A percentile compares a stretch with the other conserved stretches of the same genome.
Evolutionary conservation across 2,329 filamentous ascomycete genomes (phyloP).

Genomic region (Microcyclosporella mali): DNA sequence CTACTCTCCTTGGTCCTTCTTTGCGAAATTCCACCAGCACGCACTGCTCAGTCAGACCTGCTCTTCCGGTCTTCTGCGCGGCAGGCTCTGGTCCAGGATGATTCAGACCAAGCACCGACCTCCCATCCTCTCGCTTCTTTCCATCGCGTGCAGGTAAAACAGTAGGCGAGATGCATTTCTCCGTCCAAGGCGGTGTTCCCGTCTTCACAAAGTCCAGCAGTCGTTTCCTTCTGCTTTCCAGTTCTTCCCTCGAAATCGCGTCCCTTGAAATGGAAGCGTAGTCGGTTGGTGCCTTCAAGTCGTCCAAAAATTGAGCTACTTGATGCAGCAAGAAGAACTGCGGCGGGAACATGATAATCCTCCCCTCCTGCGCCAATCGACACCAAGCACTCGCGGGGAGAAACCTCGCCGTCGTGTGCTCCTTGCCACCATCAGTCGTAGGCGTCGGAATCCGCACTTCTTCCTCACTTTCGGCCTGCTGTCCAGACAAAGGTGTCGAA

Average conservation of each 20-base stretch:
- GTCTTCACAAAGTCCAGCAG: slow-evolving; percentile 51
- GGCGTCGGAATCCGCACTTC: slow-evolving; percentile 62
- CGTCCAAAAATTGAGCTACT: slow-evolving; percentile 29
- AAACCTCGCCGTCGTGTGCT: slow-evolving; percentile 72
- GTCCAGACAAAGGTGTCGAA: slow-evolving; percentile 30
- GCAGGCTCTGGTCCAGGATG: slow-evolving; percentile 52
- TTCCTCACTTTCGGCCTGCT: slow-evolving; percentile 23
- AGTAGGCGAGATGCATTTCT: slow-evolving; percentile 40
- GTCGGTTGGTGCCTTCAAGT: slow-evolving; percentile 24
- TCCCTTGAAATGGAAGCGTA: slow-evolving; percentile 26
- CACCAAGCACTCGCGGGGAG: slow-evolving; percentile 66
- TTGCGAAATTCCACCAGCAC: slow-evolving; percentile 52
- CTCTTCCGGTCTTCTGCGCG: slow-evolving; percentile 34
- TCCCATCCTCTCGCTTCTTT: slow-evolving; percentile 42
- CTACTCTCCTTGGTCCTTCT: slow-evolving; percentile 51
- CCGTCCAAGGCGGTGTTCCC: slow-evolving; percentile 37
- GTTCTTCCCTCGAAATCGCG: slow-evolving; percentile 28
- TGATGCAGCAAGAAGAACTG: slow-evolving; percentile 70
- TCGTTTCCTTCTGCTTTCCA: slow-evolving; percentile 46
- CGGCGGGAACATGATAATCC: slow-evolving; percentile 83
- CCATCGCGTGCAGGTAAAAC: slow-evolving; percentile 32
- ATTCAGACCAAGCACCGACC: slow-evolving; percentile 49
- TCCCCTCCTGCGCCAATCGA: slow-evolving; percentile 52
- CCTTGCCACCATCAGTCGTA: slow-evolving; percentile 62
- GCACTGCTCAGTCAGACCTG: slow-evolving; percentile 50